Evolutionary conservation across 2,329 filamentous ascomycete genomes (phyloP).

Genomic region (Penicillium sp.): DNA sequence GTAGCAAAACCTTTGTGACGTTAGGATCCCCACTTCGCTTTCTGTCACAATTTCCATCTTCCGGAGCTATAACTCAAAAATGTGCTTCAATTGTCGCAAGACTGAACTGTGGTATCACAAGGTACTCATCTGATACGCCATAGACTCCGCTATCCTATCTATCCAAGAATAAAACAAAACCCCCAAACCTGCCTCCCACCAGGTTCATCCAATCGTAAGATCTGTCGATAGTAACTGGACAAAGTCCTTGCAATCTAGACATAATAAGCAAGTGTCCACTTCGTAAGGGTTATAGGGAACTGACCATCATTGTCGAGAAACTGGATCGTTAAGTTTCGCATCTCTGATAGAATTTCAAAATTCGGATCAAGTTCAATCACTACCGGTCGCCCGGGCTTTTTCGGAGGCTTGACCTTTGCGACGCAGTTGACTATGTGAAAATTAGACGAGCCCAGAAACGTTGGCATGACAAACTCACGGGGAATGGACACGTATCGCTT

Average conservation of each 20-base stretch:
- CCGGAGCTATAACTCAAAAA: background rate
- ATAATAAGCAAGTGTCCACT: conserved; percentile 10
- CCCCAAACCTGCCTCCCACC: background rate
- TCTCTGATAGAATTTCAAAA: conserved; percentile 39
- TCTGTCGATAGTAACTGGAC: conserved; percentile 29
- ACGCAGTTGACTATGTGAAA: conserved; percentile 35
- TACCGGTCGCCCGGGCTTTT: conserved; percentile 37
- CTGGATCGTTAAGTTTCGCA: conserved; percentile 36
- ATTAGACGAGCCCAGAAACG: conserved; percentile 3
- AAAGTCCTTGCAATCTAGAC: conserved; percentile 29
- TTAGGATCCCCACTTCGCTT: conserved; percentile 7
- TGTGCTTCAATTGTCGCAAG: background rate
- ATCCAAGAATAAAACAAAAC: conserved; percentile 11
- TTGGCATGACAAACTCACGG: conserved; percentile 21
- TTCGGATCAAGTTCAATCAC: conserved; percentile 37
- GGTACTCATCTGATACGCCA: background rate
- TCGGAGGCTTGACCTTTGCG: conserved; percentile 34
- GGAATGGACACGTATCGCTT: conserved; percentile 42
- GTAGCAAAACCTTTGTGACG: conserved; percentile 7
- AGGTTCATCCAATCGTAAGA: conserved; percentile 22
- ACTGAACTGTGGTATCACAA: conserved; percentile 11
- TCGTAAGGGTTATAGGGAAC: conserved; percentile 3
- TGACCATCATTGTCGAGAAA: conserved; percentile 40
- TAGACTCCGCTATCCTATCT: conserved; percentile 21
- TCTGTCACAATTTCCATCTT: conserved; percentile 1